Evolutionary conservation across 1,284 basidiomycete genomes (phyloP), one percentile per base, ranked within the genome.

Genomic region (Microbotryomycetes sp.): DNA sequence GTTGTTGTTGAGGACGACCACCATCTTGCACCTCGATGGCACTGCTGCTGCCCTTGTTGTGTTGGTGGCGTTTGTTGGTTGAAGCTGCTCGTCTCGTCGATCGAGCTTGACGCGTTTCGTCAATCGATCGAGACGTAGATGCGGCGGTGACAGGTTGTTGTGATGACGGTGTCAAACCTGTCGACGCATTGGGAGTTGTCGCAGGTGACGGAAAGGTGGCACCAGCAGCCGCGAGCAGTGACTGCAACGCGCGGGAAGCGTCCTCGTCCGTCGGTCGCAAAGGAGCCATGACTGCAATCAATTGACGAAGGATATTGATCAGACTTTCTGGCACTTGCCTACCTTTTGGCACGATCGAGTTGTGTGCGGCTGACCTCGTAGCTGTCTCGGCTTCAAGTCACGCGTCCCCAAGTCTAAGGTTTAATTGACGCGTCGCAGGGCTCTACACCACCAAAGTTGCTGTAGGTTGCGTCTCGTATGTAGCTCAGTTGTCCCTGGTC

Each of bases 191-290:
- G n/a, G n/a, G n/a, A n/a, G n/a, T n/a, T n/a, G n/a, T n/a, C n/a
- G n/a, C n/a, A n/a, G n/a, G n/a, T n/a, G n/a, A n/a, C n/a, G n/a
- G n/a, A n/a, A n/a, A n/a, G n/a, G n/a, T n/a, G n/a, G n/a, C n/a
- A n/a, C n/a, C n/a, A 19, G 54, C 19, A 6, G 58, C 58, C 30
- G 29, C 31, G 23, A 60, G 47, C 19, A 60, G 52, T 4, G 46
- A 49, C 6, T 51, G 46, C 48, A 60, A 53, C 1, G 58, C 58
- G 53, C 26, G 31, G 23, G 47, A 12, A 15, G 58, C 58, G 2
- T 60, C 52, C 6, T 49, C 46, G 9, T 25, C 29, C 3, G 58
- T 36, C 0, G 53, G 52, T 22, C 58, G 58, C 7, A n/a, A n/a
- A n/a, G n/a, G n/a, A n/a, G n/a, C n/a, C 36, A 19, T 19, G 9